Conservation (phyloP, 768 basidiomycete species). For the Auriscalpium microsporum region DNA sequence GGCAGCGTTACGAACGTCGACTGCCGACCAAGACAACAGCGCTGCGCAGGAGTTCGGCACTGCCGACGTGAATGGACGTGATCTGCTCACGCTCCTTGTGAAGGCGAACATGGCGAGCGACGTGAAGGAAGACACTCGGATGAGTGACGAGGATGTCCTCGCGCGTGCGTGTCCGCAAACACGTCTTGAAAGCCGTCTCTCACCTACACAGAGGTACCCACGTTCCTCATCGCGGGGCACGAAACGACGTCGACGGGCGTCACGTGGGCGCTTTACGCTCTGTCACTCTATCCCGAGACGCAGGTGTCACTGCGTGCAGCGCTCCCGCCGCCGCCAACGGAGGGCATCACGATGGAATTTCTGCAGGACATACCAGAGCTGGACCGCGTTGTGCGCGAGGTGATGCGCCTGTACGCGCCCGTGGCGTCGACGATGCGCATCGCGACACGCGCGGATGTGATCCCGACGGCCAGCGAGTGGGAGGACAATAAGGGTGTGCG, state of each 20-base stretch:
- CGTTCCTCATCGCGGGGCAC: slow-evolving; percentile 24
- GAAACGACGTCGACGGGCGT: slow-evolving; percentile 23
- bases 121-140: slow-evolving; percentile 15
- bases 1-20: slow-evolving; percentile 17
- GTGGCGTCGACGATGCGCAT: slow-evolving; percentile 17
- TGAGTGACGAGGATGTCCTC: slow-evolving; percentile 23
- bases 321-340: slow-evolving; percentile 15
- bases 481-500: slow-evolving; percentile 13
- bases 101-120: slow-evolving; percentile 25
- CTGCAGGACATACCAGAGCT: slow-evolving; percentile 24
- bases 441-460: slow-evolving; percentile 20
- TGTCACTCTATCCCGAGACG: slow-evolving; percentile 21
- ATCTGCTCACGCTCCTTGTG: slow-evolving; percentile 22
- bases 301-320: slow-evolving; percentile 29
- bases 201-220: slow-evolving; percentile 21
- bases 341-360: slow-evolving; percentile 18
- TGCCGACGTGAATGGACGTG: slow-evolving; percentile 15
- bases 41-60: too few species aligned
- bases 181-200: not conserved
- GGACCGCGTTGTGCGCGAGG: slow-evolving; percentile 25
- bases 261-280: slow-evolving; percentile 27
- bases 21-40: too few species aligned
- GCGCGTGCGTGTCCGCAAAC: slow-evolving; percentile 17
- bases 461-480: slow-evolving; percentile 21
- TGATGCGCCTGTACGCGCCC: slow-evolving; percentile 21